phyloP scores from a whole-genome alignment of 805 yeast genomes.

The Pichia paraexigua region DNA sequence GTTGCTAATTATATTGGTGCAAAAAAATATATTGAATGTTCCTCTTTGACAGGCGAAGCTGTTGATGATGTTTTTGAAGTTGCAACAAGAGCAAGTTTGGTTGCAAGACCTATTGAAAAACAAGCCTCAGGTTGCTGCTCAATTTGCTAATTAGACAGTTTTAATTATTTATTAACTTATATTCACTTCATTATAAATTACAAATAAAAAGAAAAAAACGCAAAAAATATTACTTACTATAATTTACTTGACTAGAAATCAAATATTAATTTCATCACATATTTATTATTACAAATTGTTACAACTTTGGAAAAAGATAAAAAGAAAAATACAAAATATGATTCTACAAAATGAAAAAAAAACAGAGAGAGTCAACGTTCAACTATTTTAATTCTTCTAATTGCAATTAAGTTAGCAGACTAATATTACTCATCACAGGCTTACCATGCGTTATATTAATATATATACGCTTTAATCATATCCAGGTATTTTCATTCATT shows the following conservation, averaged over 20 bases:
- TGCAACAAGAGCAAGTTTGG: conserved; percentile 76
- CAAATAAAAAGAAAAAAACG: neutral
- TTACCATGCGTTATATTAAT: neutral
- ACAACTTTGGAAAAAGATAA: neutral
- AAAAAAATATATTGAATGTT: conserved; percentile 74
- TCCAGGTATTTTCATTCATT: neutral
- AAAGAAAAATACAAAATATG: neutral
- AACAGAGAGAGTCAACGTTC: neutral
- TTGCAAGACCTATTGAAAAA: conserved; percentile 42
- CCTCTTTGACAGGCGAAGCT: conserved; percentile 89
- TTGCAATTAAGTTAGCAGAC: neutral
- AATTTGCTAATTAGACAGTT: conserved; percentile 18
- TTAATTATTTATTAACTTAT: neutral
- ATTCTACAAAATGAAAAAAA: neutral
- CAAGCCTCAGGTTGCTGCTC: conserved; percentile 36
- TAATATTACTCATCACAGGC: neutral
- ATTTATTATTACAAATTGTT: neutral
- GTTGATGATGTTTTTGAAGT: conserved; percentile 91
- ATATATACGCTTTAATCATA: neutral
- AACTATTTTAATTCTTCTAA: neutral
- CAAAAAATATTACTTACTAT: neutral
- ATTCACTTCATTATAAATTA: neutral
- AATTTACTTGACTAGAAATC: neutral
- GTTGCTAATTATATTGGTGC: conserved; percentile 80
- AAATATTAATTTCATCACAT: neutral